phyloP scores from a whole-genome alignment of 2,329 filamentous ascomycete species.

The Alternaria infectoria region DNA sequence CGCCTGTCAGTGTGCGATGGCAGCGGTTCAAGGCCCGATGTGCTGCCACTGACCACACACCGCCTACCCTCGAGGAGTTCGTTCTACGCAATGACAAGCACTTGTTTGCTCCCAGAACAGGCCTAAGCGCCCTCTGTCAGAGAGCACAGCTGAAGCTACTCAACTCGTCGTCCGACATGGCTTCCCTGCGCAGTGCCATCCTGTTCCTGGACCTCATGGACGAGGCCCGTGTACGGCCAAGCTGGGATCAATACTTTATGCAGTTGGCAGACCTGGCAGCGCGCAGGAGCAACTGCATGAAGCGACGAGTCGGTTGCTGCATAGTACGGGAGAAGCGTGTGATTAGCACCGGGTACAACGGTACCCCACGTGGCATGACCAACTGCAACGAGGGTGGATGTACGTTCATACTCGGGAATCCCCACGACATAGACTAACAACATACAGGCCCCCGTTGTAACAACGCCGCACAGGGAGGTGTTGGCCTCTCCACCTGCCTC shows the following conservation, averaged over 20 bases:
- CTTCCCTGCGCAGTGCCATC: slow-evolving; percentile 75
- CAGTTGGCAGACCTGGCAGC: slow-evolving; percentile 89
- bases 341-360: slow-evolving; percentile 96
- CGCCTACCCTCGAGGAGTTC: slow-evolving; percentile 64
- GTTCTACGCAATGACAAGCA: slow-evolving; percentile 72
- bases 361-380: slow-evolving; percentile 84
- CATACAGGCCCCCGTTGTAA: slow-evolving; percentile 74
- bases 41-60: slow-evolving; percentile 53
- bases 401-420: slow-evolving; percentile 32
- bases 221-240: slow-evolving; percentile 79
- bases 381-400: slow-evolving; percentile 97
- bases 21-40: slow-evolving; percentile 72
- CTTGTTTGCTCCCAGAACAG: slow-evolving; percentile 70
- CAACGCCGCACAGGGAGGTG: slow-evolving; percentile 70
- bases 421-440: not conserved
- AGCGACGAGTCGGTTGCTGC: slow-evolving; percentile 92
- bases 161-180: slow-evolving; percentile 77
- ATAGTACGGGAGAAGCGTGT: slow-evolving; percentile 85
- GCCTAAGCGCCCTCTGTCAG: slow-evolving; percentile 78
- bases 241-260: slow-evolving; percentile 99
- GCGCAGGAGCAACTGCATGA: slow-evolving; percentile 96
- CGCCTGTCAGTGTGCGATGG: slow-evolving; percentile 85
- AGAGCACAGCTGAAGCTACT: slow-evolving; percentile 84
- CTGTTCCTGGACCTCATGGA: slow-evolving; percentile 77
- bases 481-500: slow-evolving; percentile 82